These are phyloP conservation scores for Alloascoidea hylecoeti DNA, from an alignment of 805 yeast species.

Conservation along the genomic window DNA sequence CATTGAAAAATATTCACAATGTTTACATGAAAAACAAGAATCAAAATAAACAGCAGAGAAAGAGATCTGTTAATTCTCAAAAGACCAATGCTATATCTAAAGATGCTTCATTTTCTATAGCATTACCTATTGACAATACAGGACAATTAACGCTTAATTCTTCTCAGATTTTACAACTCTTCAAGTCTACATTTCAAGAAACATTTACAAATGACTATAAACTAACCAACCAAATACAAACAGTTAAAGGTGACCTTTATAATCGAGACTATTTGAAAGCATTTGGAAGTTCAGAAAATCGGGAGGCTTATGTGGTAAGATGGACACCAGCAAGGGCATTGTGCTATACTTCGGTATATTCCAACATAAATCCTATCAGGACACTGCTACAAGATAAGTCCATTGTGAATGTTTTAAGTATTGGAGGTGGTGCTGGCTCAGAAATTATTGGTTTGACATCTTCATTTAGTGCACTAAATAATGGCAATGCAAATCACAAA, in stretches of 20 bases:
- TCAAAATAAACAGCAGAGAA: too few species aligned
- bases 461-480: slow-evolving; percentile 30
- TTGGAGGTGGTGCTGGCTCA: slow-evolving; percentile 90
- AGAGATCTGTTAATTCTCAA: too few species aligned
- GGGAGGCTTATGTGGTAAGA: slow-evolving; percentile 67
- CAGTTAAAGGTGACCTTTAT: slow-evolving; percentile 54
- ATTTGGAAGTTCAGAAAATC: slow-evolving; percentile 43
- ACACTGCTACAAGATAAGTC: slow-evolving; percentile 15
- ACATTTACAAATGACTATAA: slow-evolving; percentile 19
- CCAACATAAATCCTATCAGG: slow-evolving; percentile 28
- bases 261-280: slow-evolving; percentile 62
- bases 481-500: slow-evolving; percentile 11
- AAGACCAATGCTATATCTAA: too few species aligned
- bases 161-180: slow-evolving; percentile 21
- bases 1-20: too few species aligned
- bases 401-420: slow-evolving; percentile 30
- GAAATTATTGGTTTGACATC: slow-evolving; percentile 56
- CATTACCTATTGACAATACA: too few species aligned
- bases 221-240: slow-evolving; percentile 36
- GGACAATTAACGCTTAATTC: not conserved
- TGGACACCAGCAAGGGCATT: slow-evolving; percentile 83
- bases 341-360: slow-evolving; percentile 56
- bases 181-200: slow-evolving; percentile 18
- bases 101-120: too few species aligned
- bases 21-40: too few species aligned